Evolutionary conservation across 768 basidiomycete species (phyloP).

Genomic region (Crepidotus variabilis): DNA sequence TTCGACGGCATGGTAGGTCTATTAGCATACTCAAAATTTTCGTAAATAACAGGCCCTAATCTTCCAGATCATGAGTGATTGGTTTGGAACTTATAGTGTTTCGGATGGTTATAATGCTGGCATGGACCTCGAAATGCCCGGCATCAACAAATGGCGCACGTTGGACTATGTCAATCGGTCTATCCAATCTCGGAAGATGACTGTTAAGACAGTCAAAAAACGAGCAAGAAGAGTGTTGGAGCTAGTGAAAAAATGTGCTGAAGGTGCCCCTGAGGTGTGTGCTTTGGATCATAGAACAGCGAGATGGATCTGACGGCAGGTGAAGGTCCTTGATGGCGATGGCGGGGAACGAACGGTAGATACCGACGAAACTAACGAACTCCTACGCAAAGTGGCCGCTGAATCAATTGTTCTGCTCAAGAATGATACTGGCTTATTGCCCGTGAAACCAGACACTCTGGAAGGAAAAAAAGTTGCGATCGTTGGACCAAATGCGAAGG

Average conservation of each 20-base stretch:
- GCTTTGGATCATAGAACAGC: not conserved
- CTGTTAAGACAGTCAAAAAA: constrained; percentile 58
- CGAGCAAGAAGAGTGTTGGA: constrained; percentile 65
- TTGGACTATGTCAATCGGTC: constrained; percentile 64
- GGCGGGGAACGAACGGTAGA: constrained; percentile 62
- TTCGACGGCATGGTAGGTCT: constrained; percentile 53
- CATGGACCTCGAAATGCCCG: constrained; percentile 79
- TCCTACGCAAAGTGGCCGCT: constrained; percentile 66
- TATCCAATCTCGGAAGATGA: constrained; percentile 60
- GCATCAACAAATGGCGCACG: constrained; percentile 70
- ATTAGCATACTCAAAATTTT: not conserved
- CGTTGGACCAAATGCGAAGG: constrained; percentile 71
- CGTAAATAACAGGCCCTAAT: not conserved
- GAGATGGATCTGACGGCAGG: not conserved
- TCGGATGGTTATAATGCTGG: constrained; percentile 69
- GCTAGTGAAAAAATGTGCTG: constrained; percentile 66
- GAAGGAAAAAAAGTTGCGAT: constrained; percentile 61
- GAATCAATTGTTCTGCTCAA: constrained; percentile 74
- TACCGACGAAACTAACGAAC: constrained; percentile 52
- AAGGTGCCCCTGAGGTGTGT: constrained; percentile 58
- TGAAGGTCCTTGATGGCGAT: constrained; percentile 67
- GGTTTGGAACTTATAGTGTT: constrained; percentile 74
- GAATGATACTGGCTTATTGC: constrained; percentile 55
- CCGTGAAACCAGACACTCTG: constrained; percentile 42
- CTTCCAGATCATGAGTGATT: constrained; percentile 71